These are phyloP conservation scores for Penicillium angulare DNA, from an alignment of 495 filamentous ascomycete genomes.

Conservation along the genomic window DNA sequence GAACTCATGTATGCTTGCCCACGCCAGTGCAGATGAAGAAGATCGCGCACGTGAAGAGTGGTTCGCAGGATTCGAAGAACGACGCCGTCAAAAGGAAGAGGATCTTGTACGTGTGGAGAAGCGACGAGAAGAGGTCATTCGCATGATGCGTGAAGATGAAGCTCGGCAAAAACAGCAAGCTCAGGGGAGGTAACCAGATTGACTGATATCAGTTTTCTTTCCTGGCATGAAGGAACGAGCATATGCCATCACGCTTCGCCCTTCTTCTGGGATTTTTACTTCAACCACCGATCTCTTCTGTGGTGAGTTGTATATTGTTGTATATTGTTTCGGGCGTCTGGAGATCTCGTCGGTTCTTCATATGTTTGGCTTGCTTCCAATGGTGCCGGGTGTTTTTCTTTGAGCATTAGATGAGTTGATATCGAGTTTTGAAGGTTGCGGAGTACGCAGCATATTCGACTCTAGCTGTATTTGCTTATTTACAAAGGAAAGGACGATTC, in stretches of 20 bases:
- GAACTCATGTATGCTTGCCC: constrained; percentile 88
- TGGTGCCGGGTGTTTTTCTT: no score
- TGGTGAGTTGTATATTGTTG: constrained; percentile 16
- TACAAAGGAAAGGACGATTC: no score
- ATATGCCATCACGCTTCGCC: background rate
- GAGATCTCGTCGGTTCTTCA: constrained; percentile 7
- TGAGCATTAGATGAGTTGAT: no score
- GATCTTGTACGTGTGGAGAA: constrained; percentile 50
- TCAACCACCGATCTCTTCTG: background rate
- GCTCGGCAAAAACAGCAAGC: constrained; percentile 29
- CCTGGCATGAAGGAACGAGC: background rate
- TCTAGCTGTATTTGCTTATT: no score
- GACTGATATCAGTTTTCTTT: background rate
- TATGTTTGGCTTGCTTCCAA: no score
- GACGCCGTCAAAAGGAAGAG: constrained; percentile 59
- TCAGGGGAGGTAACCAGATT: constrained; percentile 23
- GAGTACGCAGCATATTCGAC: no score
- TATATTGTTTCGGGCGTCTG: constrained; percentile 23
- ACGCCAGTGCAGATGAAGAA: constrained; percentile 80
- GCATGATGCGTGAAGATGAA: constrained; percentile 57
- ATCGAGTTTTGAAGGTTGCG: no score
- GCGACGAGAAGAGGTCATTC: constrained; percentile 45
- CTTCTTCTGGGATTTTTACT: background rate
- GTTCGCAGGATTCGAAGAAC: constrained; percentile 72
- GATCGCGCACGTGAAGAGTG: constrained; percentile 91